A percentile compares a stretch with the other conserved stretches of the same genome.
phyloP scores from a whole-genome alignment of 805 yeast species.

The Wickerhamomyces rabaulensis region DNA sequence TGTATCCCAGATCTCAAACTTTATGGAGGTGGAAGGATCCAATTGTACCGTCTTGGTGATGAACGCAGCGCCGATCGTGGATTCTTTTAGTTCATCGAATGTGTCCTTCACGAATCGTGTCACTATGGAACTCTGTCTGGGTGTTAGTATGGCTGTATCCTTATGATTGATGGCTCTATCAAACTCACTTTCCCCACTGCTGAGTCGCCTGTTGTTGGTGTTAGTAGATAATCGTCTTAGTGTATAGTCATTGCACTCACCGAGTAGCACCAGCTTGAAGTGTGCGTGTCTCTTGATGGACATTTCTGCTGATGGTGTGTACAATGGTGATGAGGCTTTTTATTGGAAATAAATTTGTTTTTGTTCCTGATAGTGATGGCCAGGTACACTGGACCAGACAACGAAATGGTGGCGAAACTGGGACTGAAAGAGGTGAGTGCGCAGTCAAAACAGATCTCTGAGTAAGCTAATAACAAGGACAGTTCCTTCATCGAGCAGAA shows the following conservation, averaged over 20 bases:
- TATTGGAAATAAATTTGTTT: background rate
- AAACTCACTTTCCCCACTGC: background rate
- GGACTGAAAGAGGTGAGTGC: background rate
- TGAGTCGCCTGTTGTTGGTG: background rate
- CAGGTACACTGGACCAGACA: no score
- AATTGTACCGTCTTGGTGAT: slow-evolving; percentile 60
- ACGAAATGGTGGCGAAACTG: background rate
- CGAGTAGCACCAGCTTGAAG: background rate
- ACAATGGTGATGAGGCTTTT: background rate
- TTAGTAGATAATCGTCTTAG: background rate
- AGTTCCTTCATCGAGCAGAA: background rate
- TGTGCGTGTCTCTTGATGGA: background rate
- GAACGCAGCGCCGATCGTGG: slow-evolving; percentile 84
- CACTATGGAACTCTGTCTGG: slow-evolving; percentile 39
- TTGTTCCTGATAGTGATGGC: no score
- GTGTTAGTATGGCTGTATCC: background rate
- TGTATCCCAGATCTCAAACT: slow-evolving; percentile 82
- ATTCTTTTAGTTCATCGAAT: slow-evolving; percentile 68
- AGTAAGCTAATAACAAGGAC: background rate
- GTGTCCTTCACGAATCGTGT: slow-evolving; percentile 69
- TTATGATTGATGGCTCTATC: background rate
- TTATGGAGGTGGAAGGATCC: slow-evolving; percentile 50
- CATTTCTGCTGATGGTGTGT: background rate
- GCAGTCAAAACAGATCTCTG: background rate
- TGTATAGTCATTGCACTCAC: background rate